A percentile compares a stretch with the other conserved stretches of the same genome.
These are phyloP conservation scores for Blastomyces emzantsi DNA, from an alignment of 2,329 filamentous ascomycete genomes.

Conservation along the genomic window DNA sequence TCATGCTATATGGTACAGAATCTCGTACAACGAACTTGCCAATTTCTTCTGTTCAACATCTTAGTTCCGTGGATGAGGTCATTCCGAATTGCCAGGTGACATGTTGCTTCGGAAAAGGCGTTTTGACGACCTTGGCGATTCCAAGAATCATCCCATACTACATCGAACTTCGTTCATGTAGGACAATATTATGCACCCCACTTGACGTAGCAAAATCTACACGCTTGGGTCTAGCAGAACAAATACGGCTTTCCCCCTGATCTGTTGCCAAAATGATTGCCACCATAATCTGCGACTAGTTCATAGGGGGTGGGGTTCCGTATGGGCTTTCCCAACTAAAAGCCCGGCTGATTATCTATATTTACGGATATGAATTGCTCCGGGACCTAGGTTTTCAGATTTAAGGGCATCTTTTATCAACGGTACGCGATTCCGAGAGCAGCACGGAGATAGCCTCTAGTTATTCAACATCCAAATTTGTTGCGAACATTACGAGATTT, in stretches of 20 bases:
- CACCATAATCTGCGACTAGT: background rate
- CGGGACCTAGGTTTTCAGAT: background rate
- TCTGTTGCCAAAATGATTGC: background rate
- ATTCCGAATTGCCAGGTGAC: slow-evolving; percentile 1
- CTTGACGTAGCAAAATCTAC: background rate
- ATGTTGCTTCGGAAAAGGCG: background rate
- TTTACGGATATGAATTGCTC: background rate
- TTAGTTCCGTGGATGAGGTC: background rate
- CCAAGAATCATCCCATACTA: background rate
- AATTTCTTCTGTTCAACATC: background rate
- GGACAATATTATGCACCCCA: background rate
- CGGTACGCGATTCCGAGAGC: background rate
- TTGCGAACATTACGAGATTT: background rate
- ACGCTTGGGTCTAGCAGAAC: background rate
- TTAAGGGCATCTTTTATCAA: background rate
- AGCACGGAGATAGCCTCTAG: background rate
- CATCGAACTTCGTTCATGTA: background rate
- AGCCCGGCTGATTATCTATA: background rate
- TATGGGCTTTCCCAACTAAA: background rate
- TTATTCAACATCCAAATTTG: background rate
- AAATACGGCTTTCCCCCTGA: background rate
- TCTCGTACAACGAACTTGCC: background rate
- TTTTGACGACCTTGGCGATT: background rate
- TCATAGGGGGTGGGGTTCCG: background rate
- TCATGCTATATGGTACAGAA: background rate